Evolutionary conservation across 2,329 filamentous ascomycete species (phyloP), one percentile per base, ranked within the genome.

Genomic region (Colletotrichum limetticola): DNA sequence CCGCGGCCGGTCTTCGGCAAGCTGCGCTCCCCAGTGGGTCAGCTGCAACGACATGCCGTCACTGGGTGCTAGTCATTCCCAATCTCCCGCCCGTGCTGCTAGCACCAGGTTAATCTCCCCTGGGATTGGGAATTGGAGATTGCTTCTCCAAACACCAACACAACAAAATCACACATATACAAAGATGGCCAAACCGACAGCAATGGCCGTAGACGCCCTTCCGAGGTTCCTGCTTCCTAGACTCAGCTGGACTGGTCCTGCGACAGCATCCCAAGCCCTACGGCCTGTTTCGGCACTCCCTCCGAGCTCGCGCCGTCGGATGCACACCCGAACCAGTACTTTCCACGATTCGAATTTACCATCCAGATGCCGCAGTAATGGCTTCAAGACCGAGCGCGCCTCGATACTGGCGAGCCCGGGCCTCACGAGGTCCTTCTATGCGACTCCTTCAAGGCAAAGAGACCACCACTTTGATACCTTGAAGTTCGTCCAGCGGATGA

Each of bases 391-490:
- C 32, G 68, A 64, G 19, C 64, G 75, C 53, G 58, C 68, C 5
- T 76, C 78, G 7, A 74, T 80, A 8, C 76, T 80, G 12, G 78
- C 76, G 49, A 78, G 80, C 65, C 80, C 80, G 0, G 66, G 69
- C 4, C 73, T 84, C 24, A 80, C 80, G 57, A 83, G 87, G 72
- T 83, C 86, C 0, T 96, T 98, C 81, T 93, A 95, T 81, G 89
- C 91, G 46, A 93, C 94, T 1, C 81, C 90, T 2, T 78, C 84
- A 49, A 88, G 85, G 63, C 81, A 82, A 65, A 90, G 93, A 76
- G 95, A 98, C 79, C 97, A 99, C 83, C 95, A 99, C 83, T 99
- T 99, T 81, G 97, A 99, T 83, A 99, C 97, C 1, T 90, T 99
- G 74, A 98, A 98, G 85, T 98, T 99, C 81, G 95, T 99, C 52